phyloP scores from a whole-genome alignment of 257 asterid genomes.

The Fraxinus quadrangulata region DNA sequence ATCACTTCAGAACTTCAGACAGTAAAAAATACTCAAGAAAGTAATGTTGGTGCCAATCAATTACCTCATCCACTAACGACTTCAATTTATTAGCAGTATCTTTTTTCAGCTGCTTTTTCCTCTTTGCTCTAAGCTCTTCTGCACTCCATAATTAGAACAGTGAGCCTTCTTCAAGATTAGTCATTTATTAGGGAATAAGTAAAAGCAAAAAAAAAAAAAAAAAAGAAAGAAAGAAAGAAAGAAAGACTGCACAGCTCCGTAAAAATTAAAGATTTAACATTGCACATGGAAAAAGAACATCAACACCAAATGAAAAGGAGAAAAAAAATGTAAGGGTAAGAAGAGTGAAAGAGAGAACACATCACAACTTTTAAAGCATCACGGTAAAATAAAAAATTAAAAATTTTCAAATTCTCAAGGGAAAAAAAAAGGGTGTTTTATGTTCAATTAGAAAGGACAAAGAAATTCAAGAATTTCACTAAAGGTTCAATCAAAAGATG shows the following conservation, averaged over 20 bases:
- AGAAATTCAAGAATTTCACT: not conserved
- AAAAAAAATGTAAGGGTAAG: too few species aligned
- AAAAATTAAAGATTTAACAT: too few species aligned
- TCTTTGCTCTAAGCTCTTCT: constrained; percentile 87
- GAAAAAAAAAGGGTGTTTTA: too few species aligned
- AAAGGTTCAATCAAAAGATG: not conserved
- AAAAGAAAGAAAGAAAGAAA: not conserved
- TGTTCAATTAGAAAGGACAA: not conserved
- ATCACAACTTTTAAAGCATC: too few species aligned
- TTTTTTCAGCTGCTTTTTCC: constrained; percentile 92
- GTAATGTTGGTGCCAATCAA: constrained; percentile 5
- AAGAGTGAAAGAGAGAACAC: too few species aligned
- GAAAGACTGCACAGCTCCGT: too few species aligned
- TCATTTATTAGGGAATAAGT: constrained; percentile 5
- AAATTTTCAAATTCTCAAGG: too few species aligned
- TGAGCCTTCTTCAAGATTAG: constrained; percentile 21
- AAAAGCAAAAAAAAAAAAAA: not conserved
- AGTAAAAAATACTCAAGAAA: constrained; percentile 14
- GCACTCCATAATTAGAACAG: constrained; percentile 40
- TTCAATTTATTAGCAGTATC: constrained; percentile 82
- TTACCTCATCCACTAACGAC: constrained; percentile 84
- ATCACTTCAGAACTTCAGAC: constrained; percentile 9
- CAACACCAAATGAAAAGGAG: too few species aligned
- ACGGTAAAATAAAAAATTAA: too few species aligned
- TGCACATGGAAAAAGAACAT: too few species aligned